Conservation (phyloP, 805 yeast species). For the Kurtzmaniella fragi region DNA sequence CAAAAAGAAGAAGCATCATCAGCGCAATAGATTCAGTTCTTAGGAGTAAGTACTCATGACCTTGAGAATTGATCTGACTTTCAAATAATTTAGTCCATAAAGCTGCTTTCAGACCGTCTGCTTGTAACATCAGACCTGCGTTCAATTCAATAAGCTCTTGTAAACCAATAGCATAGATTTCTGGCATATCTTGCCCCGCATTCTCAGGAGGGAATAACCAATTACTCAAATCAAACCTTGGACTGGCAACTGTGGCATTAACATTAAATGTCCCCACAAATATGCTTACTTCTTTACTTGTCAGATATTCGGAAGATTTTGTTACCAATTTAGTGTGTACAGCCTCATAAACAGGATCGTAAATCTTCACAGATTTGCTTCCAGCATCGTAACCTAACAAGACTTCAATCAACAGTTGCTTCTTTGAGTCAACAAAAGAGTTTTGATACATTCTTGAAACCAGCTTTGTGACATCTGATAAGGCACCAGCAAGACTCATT, state of each 20-base stretch:
- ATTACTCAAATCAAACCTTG: constrained; percentile 49
- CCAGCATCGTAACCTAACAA: constrained; percentile 72
- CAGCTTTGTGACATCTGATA: constrained; percentile 95
- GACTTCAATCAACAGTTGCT: constrained; percentile 85
- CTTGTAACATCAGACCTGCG: constrained; percentile 83
- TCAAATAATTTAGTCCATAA: constrained; percentile 75
- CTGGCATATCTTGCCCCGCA: constrained; percentile 46
- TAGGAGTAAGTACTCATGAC: constrained; percentile 45
- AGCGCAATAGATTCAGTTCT: constrained; percentile 77
- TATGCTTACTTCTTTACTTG: constrained; percentile 53
- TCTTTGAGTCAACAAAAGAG: constrained; percentile 87
- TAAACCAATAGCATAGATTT: constrained; percentile 81
- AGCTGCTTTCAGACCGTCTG: constrained; percentile 71
- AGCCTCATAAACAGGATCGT: constrained; percentile 84
- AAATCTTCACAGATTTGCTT: constrained; percentile 65
- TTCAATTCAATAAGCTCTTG: constrained; percentile 93
- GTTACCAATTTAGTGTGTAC: constrained; percentile 62
- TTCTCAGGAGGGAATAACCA: constrained; percentile 81
- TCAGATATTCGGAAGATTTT: constrained; percentile 49
- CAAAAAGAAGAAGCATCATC: constrained; percentile 59
- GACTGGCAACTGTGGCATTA: constrained; percentile 57
- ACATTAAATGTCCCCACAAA: constrained; percentile 86
- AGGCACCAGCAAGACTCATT: constrained; percentile 93
- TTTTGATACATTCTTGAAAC: constrained; percentile 93
- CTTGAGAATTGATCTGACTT: constrained; percentile 49